A percentile compares a stretch with the other conserved stretches of the same genome.
Evolutionary conservation across 441 rosid genomes (phyloP).

Genomic region (Dalechampia spathulata): DNA sequence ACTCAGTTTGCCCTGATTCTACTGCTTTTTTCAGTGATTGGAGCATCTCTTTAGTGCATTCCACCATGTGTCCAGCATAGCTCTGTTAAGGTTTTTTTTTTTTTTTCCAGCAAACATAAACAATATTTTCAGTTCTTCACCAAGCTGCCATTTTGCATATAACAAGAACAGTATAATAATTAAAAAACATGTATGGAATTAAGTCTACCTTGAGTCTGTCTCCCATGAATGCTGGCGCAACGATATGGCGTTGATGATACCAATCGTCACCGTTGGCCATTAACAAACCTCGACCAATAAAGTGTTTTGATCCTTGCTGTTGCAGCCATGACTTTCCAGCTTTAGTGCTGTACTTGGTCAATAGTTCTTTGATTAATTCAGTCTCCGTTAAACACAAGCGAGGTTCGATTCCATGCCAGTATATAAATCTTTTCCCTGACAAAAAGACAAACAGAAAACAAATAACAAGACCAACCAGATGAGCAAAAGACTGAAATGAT

Average conservation of each 20-base stretch:
- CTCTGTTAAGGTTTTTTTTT: too few relatives aligned
- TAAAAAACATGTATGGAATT: too few relatives aligned
- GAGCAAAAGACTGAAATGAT: not conserved
- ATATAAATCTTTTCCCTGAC: constrained; percentile 75
- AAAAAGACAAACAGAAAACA: not conserved
- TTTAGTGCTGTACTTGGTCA: constrained; percentile 54
- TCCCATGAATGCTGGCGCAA: constrained; percentile 77
- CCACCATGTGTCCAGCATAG: constrained; percentile 72
- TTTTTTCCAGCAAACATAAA: too few relatives aligned
- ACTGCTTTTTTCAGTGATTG: constrained; percentile 40
- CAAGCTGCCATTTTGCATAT: too few relatives aligned
- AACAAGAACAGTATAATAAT: too few relatives aligned
- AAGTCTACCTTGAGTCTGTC: constrained; percentile 59
- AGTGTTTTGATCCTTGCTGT: constrained; percentile 80
- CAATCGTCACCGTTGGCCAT: constrained; percentile 88
- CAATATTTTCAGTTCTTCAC: too few relatives aligned
- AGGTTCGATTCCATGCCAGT: constrained; percentile 87
- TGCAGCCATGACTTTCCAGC: constrained; percentile 92
- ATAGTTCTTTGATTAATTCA: constrained; percentile 63
- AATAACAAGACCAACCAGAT: not conserved
- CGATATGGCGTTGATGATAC: constrained; percentile 82
- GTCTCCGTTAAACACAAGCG: constrained; percentile 74
- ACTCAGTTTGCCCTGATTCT: constrained; percentile 45
- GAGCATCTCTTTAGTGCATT: constrained; percentile 57
- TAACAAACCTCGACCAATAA: constrained; percentile 69